Conservation (phyloP, 2,329 filamentous ascomycete species). For the Penicillium brasilianum region DNA sequence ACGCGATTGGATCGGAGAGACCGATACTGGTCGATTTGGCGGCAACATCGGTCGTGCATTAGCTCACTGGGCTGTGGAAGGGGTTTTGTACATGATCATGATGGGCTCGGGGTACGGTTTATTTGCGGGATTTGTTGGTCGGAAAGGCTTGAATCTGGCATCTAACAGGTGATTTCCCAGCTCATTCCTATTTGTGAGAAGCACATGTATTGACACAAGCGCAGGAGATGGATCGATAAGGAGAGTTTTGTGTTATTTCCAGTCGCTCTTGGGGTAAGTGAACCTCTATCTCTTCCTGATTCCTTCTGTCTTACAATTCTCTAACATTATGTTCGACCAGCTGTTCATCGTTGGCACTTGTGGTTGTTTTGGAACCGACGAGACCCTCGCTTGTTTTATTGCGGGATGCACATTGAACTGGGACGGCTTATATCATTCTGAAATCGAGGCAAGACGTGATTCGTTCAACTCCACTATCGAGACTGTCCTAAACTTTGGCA, state of each 20-base stretch:
- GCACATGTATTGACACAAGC: conserved; percentile 19
- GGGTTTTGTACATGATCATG: conserved; percentile 64
- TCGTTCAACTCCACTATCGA: conserved; percentile 66
- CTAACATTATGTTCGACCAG: conserved; percentile 33
- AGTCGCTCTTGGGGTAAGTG: conserved; percentile 54
- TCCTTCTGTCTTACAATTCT: too few species aligned
- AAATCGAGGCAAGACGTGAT: conserved; percentile 62
- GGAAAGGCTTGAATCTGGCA: conserved; percentile 53
- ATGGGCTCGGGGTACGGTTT: conserved; percentile 60
- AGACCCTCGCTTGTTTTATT: conserved; percentile 65
- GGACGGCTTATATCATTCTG: conserved; percentile 64
- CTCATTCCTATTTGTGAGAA: neutral
- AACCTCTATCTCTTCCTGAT: neutral
- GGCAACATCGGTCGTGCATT: conserved; percentile 59
- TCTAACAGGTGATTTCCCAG: conserved; percentile 33
- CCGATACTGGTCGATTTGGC: conserved; percentile 57
- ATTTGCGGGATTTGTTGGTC: conserved; percentile 55
- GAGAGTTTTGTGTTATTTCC: conserved; percentile 62
- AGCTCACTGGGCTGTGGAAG: conserved; percentile 64
- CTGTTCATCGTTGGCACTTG: conserved; percentile 64
- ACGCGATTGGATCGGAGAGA: conserved; percentile 38
- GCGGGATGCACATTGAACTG: conserved; percentile 66
- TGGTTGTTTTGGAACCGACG: conserved; percentile 63
- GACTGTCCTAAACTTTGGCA: conserved; percentile 64
- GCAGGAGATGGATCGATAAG: conserved; percentile 60